Percentiles rank a stretch among this genome's conserved stretches.
Evolutionary conservation across 371 early-diverging fungal species (phyloP).

Genomic region (Scutellospora calospora): DNA sequence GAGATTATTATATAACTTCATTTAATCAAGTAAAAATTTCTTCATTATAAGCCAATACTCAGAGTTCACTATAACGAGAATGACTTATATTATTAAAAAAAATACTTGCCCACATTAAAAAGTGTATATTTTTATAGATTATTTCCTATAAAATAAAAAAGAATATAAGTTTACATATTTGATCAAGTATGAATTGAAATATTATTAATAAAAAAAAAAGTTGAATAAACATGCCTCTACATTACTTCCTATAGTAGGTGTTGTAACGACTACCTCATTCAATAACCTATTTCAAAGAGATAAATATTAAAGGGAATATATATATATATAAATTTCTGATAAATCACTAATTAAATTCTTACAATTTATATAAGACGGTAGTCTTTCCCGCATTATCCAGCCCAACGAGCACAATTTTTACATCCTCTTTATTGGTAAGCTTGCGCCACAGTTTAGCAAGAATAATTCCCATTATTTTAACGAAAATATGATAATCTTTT

Average conservation of each 20-base stretch:
- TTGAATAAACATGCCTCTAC: conserved; percentile 58
- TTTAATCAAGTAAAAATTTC: no score
- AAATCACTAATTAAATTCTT: conserved; percentile 45
- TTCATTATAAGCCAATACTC: no score
- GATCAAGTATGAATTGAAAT: background rate
- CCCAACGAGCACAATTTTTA: conserved; percentile 72
- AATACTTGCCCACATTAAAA: conserved; percentile 75
- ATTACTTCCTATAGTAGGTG: conserved; percentile 80
- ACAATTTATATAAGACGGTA: conserved; percentile 66
- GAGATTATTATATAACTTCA: no score
- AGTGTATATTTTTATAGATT: conserved; percentile 76
- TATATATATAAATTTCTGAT: background rate
- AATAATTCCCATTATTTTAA: conserved; percentile 50
- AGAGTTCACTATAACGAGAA: background rate
- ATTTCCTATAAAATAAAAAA: conserved; percentile 54
- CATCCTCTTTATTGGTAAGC: conserved; percentile 56
- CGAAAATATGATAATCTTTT: background rate
- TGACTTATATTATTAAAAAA: background rate
- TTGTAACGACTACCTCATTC: conserved; percentile 76
- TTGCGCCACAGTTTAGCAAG: conserved; percentile 55
- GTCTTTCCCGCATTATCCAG: conserved; percentile 81
- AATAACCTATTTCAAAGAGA: conserved; percentile 58
- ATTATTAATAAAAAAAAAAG: background rate
- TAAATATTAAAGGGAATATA: background rate
- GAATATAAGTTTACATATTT: background rate